Evolutionary conservation across 805 yeast species (phyloP).

Genomic region (Starmerella bacillaris): DNA sequence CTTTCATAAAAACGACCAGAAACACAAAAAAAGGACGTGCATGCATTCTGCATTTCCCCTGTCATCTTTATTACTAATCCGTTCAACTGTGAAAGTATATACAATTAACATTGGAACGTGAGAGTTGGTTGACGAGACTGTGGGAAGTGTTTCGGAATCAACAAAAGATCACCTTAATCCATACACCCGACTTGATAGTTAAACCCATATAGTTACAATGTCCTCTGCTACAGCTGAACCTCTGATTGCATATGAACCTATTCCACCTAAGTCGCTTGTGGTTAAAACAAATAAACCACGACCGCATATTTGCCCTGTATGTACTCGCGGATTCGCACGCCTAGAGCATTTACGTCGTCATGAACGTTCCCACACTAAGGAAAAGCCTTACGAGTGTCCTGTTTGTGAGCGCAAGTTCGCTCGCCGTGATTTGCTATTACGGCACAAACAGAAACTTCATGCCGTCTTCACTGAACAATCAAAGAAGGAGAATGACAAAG

Average conservation of each 20-base stretch:
- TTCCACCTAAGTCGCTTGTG: constrained; percentile 67
- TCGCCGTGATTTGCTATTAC: constrained; percentile 46
- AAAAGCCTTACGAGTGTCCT: constrained; percentile 89
- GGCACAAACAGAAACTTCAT: constrained; percentile 91
- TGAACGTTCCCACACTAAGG: constrained; percentile 85
- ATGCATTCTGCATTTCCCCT: no score
- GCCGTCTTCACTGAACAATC: constrained; percentile 21
- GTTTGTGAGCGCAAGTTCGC: constrained; percentile 95
- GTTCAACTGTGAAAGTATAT: no score
- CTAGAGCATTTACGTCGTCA: constrained; percentile 87
- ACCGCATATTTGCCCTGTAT: constrained; percentile 75
- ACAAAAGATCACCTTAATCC: no score
- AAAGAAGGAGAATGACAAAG: constrained; percentile 3
- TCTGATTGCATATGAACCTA: constrained; percentile 32
- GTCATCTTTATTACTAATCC: no score
- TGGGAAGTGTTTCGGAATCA: no score
- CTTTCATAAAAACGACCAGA: no score
- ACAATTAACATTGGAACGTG: no score
- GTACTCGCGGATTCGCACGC: constrained; percentile 91
- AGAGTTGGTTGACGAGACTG: no score
- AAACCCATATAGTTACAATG: no score
- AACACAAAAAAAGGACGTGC: no score
- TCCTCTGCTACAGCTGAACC: neutral
- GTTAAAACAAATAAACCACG: constrained; percentile 86
- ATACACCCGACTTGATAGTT: no score